Evolutionary conservation across 148 eudicot species (phyloP).

Genomic region (Rhododendron ovatum): DNA sequence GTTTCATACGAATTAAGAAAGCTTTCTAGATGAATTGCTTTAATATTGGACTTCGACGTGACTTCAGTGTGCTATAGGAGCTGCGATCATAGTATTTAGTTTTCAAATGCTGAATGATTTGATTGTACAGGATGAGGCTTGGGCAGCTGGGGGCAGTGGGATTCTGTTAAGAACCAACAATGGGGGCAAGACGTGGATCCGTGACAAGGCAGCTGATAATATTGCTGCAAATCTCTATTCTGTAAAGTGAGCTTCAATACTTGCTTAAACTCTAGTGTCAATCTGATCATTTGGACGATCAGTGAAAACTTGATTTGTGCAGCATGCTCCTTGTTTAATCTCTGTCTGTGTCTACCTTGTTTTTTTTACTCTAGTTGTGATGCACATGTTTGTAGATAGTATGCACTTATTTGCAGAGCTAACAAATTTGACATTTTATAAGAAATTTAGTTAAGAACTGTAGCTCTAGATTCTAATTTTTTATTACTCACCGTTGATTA

Average conservation of each 20-base stretch:
- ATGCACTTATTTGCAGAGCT: neutral
- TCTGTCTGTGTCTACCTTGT: neutral
- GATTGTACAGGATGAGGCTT: constrained; percentile 74
- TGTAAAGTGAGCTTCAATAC: constrained; percentile 64
- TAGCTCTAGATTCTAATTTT: neutral
- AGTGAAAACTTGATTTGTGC: neutral
- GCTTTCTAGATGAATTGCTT: neutral
- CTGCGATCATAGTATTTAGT: neutral
- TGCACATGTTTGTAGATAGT: neutral
- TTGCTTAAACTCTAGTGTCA: neutral
- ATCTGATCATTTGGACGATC: neutral
- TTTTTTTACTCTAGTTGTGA: neutral
- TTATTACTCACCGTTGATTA: neutral
- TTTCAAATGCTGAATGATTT: neutral
- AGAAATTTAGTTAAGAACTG: neutral
- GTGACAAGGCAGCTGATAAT: constrained; percentile 97
- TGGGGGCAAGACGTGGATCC: constrained; percentile 92
- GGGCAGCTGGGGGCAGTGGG: constrained; percentile 99
- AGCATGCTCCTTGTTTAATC: neutral
- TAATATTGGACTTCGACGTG: neutral
- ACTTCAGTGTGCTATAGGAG: neutral
- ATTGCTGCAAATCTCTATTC: constrained; percentile 98
- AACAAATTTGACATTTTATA: neutral
- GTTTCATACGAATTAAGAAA: neutral
- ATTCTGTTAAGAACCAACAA: constrained; percentile 81